phyloP scores from a whole-genome alignment of 73 alveolate genomes.

The Paramecium octaurelia region DNA sequence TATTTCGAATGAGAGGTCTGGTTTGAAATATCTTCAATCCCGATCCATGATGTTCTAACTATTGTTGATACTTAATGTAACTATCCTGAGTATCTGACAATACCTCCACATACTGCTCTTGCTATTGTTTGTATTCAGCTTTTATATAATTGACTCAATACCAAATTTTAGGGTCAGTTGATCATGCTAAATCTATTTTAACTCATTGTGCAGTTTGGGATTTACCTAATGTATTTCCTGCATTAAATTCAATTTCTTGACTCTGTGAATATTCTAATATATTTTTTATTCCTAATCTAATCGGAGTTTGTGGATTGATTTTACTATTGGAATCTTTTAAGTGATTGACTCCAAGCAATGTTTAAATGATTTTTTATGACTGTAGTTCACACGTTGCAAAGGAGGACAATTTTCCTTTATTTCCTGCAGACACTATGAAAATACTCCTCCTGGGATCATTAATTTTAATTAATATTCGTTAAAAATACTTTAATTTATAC shows the following conservation, averaged over 20 bases:
- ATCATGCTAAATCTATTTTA: background rate
- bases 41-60: background rate
- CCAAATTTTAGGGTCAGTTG: constrained; percentile 26
- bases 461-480: background rate
- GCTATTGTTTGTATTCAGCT: background rate
- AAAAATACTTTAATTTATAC: background rate
- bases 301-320: background rate
- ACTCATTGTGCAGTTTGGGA: background rate
- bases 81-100: background rate
- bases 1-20: background rate
- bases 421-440: background rate
- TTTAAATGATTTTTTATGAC: background rate
- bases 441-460: background rate
- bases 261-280: background rate
- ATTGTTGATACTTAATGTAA: background rate
- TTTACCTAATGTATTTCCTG: background rate
- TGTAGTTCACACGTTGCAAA: background rate
- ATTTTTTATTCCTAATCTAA: background rate
- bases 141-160: background rate
- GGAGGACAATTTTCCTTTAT: background rate
- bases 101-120: background rate
- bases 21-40: background rate
- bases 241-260: background rate
- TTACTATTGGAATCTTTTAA: background rate
- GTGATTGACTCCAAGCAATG: background rate